Base-by-base conservation (phyloP, 2,329 filamentous ascomycete species). In the Leptoxyphium fumago region DNA sequence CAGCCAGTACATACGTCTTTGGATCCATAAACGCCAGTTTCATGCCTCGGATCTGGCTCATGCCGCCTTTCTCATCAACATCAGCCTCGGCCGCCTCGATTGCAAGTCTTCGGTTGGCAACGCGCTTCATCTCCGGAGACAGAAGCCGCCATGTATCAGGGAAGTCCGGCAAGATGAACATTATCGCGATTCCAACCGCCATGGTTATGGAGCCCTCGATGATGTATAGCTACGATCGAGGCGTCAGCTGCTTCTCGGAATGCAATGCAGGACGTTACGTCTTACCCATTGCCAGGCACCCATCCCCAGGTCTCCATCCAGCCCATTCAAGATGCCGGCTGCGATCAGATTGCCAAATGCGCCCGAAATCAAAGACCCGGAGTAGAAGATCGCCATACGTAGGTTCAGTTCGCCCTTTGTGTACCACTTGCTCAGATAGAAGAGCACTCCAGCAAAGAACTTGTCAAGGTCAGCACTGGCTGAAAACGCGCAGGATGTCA, bases 171-270 rank as follows among this genome's bases (percentile, higher is more conserved):
- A 61, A 47, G 13, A 59, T 44, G 21, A 59, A 41, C 26, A 50
- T 38, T 13, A 58, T 47, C 11, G 52, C 29, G 17, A 58, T 48
- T 54, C 67, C 45, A 55, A 69, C 26, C 5, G 64, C 65, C 18
- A 84, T 64, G 1, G 80, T 84, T 46, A 80, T 69, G 13, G 70
- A 66, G 18, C 81, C 81, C 58, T 85, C 80, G 34, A 84, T 77
- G 43, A 85, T 77, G 62, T 83, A 83, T 0, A 82, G 64, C 73
- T 49, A 29, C 13, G 15, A 26, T 3, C 21, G 21, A 26, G 21
- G 21, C 21, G 21, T 26, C 21, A 26, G 21, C 21, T 4, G 21
- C 7, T 26, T 26, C 21, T 3, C 21, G 21, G 7, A 26, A 4
- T 26, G 21, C 7, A 3, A 3, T 26, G 21, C 21, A 26, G 21